A percentile compares a stretch with the other conserved stretches of the same genome.
phyloP scores from a whole-genome alignment of 192 early-diverging fungal species.

The Pecoramyces ruminantium region DNA sequence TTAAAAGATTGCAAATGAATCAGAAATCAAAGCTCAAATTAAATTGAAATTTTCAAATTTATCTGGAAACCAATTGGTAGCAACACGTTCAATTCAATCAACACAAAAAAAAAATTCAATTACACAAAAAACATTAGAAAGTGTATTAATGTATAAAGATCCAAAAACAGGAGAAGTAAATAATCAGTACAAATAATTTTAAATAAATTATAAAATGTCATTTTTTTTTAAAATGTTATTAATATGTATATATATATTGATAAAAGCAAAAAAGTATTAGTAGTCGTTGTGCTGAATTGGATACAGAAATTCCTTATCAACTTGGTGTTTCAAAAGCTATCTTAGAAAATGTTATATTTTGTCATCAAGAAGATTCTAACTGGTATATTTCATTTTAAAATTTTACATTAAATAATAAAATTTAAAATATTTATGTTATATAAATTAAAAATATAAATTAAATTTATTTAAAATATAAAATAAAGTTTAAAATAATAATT shows the following conservation, averaged over 20 bases:
- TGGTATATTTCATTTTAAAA: constrained; percentile 35
- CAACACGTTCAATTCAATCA: constrained; percentile 57
- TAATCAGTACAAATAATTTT: no score
- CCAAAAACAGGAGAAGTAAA: constrained; percentile 28
- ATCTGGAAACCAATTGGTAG: constrained; percentile 49
- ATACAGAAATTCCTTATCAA: constrained; percentile 63
- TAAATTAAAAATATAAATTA: no score
- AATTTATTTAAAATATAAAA: no score
- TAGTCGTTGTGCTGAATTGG: constrained; percentile 67
- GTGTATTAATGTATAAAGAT: constrained; percentile 34
- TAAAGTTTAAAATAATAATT: no score
- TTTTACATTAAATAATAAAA: neutral
- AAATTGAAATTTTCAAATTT: constrained; percentile 70
- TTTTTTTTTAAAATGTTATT: no score
- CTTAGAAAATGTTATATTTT: constrained; percentile 95
- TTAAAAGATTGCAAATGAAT: constrained; percentile 45
- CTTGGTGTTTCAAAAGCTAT: constrained; percentile 83
- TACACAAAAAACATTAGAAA: constrained; percentile 67
- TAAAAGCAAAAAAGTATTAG: constrained; percentile 53
- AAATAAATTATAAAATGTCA: no score
- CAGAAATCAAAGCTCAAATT: constrained; percentile 81
- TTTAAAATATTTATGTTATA: neutral
- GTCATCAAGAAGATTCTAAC: constrained; percentile 94
- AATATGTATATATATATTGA: no score
- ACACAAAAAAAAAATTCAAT: constrained; percentile 43